phyloP scores from a whole-genome alignment of 2,329 filamentous ascomycete genomes.

The Pseudovirgaria hyperparasitica region DNA sequence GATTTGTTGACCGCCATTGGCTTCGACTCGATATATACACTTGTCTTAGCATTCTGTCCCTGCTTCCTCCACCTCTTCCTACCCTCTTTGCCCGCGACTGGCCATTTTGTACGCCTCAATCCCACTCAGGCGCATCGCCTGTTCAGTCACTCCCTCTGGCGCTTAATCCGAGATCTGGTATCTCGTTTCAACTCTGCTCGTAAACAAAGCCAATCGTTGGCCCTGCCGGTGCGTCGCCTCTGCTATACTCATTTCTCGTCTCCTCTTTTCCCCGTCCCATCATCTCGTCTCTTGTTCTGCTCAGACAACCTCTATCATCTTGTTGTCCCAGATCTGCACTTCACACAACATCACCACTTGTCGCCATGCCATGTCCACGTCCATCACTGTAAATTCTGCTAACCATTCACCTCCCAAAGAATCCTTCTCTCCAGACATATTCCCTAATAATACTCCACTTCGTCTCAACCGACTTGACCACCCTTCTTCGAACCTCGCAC shows the following conservation, averaged over 20 bases:
- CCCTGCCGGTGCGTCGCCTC: slow-evolving; percentile 19
- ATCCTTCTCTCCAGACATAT: slow-evolving; percentile 16
- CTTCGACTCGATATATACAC: slow-evolving; percentile 2
- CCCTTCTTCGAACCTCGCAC: slow-evolving; percentile 7
- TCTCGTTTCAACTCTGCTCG: slow-evolving; percentile 24
- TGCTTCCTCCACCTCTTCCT: not conserved
- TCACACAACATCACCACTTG: too few species aligned
- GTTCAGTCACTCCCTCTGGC: slow-evolving; percentile 25
- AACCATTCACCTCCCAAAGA: slow-evolving; percentile 22
- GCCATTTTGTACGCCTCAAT: slow-evolving; percentile 13
- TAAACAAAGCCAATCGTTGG: slow-evolving; percentile 11
- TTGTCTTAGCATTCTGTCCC: slow-evolving; percentile 4
- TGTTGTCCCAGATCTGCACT: slow-evolving; percentile 3
- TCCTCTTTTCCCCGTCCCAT: slow-evolving; percentile 1
- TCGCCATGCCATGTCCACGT: slow-evolving; percentile 12
- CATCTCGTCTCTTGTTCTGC: slow-evolving; percentile 7
- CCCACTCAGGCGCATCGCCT: slow-evolving; percentile 19
- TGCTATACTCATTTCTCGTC: slow-evolving; percentile 1
- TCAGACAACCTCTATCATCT: slow-evolving; percentile 5
- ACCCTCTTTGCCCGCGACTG: too few species aligned
- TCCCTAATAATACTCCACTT: slow-evolving; percentile 20
- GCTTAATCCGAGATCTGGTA: slow-evolving; percentile 30
- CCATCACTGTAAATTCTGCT: slow-evolving; percentile 17
- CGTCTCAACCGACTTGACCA: slow-evolving; percentile 16
- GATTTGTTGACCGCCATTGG: slow-evolving; percentile 7